These are phyloP conservation scores for Bondarzewia mesenterica DNA, from an alignment of 1,284 basidiomycete species.

Conservation along the genomic window DNA sequence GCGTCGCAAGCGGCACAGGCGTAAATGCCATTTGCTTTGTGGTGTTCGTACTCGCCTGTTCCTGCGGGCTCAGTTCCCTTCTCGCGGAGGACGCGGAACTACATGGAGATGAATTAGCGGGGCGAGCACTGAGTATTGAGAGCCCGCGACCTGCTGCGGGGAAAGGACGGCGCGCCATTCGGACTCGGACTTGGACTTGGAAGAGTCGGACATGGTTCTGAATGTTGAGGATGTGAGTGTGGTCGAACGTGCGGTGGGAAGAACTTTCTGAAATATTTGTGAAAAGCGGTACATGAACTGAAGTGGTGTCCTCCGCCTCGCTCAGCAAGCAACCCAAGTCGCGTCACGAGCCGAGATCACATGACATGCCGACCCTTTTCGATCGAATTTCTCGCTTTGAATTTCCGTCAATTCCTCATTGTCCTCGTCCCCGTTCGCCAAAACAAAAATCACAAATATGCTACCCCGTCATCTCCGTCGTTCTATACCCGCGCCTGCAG, in stretches of 20 bases:
- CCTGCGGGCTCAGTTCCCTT: slow-evolving; percentile 83
- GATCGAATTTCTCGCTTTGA: background rate
- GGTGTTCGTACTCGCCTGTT: slow-evolving; percentile 75
- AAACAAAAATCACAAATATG: slow-evolving; percentile 3
- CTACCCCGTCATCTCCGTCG: slow-evolving; percentile 13
- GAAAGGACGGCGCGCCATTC: slow-evolving; percentile 84
- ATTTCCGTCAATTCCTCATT: background rate
- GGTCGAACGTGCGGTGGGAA: background rate
- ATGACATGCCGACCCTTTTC: background rate
- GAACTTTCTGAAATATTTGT: no score
- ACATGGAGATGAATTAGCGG: background rate
- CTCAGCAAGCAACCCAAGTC: background rate
- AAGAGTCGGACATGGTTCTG: slow-evolving; percentile 9
- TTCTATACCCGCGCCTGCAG: slow-evolving; percentile 5
- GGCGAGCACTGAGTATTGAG: background rate
- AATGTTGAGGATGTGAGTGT: background rate
- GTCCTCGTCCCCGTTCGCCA: background rate
- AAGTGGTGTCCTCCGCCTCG: no score
- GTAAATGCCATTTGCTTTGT: slow-evolving; percentile 63
- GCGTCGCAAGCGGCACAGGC: slow-evolving; percentile 63
- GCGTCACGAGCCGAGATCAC: background rate
- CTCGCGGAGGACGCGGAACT: slow-evolving; percentile 83
- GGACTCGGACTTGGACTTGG: slow-evolving; percentile 54
- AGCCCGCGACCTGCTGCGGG: slow-evolving; percentile 63
- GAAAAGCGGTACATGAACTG: no score